phyloP scores from a whole-genome alignment of 108 stramenopile species.

The Discostella stelligeroides region DNA sequence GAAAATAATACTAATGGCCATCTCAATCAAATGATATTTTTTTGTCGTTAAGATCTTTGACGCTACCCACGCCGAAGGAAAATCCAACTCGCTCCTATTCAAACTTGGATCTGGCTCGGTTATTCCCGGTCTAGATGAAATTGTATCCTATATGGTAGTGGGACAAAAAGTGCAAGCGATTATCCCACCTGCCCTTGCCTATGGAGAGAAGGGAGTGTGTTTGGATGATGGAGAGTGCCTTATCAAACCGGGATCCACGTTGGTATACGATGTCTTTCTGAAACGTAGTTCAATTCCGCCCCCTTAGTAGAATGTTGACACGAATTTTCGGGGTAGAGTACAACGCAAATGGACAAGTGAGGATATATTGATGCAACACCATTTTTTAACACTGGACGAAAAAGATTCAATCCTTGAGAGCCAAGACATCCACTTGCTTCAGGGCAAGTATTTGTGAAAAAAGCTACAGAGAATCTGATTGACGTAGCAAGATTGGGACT shows the following conservation, averaged over 20 bases:
- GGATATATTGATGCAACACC: no score
- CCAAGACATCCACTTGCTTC: no score
- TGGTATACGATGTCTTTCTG: conserved; percentile 83
- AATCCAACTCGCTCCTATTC: conserved; percentile 74
- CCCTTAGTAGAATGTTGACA: conserved; percentile 57
- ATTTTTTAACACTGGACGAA: no score
- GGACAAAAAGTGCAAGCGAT: conserved; percentile 89
- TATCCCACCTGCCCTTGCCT: conserved; percentile 79
- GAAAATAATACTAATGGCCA: no score
- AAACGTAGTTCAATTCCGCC: conserved; percentile 84
- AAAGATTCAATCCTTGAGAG: no score
- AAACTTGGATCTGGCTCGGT: conserved; percentile 76
- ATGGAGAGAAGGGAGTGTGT: conserved; percentile 84
- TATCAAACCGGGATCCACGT: conserved; percentile 82
- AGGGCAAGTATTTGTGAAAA: no score
- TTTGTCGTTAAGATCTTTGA: conserved; percentile 65
- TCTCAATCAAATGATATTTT: not conserved
- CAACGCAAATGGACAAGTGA: no score
- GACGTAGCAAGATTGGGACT: no score
- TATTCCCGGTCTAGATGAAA: conserved; percentile 77
- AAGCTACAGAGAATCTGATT: no score
- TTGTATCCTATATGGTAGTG: conserved; percentile 76
- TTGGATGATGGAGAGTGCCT: conserved; percentile 85
- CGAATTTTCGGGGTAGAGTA: no score
- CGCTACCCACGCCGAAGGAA: conserved; percentile 85